phyloP scores from a whole-genome alignment of 345 rosid species.

The Eucalyptus sideroxylon region DNA sequence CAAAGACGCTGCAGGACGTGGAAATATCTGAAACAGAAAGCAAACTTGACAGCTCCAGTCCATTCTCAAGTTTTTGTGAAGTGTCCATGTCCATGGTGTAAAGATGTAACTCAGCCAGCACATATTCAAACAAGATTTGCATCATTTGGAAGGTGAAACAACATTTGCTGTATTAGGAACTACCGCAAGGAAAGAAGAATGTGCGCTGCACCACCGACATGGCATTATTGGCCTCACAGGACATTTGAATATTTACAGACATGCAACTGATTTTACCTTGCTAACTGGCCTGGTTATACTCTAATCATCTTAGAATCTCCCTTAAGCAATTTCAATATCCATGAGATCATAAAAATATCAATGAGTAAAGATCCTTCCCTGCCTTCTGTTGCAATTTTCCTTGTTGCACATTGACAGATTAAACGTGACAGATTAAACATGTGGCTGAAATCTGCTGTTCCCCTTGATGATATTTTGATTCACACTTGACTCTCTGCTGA shows the following conservation, averaged over 20 bases:
- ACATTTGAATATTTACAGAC: neutral
- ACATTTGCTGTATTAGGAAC: neutral
- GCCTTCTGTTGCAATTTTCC: neutral
- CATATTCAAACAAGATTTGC: neutral
- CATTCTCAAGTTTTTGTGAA: neutral
- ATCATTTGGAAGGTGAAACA: neutral
- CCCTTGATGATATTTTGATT: neutral
- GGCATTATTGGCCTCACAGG: neutral
- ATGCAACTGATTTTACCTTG: neutral
- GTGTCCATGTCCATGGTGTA: neutral
- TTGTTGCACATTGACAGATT: neutral
- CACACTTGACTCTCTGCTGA: neutral
- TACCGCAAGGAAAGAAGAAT: neutral
- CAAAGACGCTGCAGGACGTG: neutral
- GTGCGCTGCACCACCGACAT: neutral
- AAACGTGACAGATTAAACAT: neutral
- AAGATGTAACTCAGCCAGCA: neutral
- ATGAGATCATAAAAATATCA: neutral
- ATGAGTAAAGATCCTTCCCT: neutral
- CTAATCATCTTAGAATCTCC: neutral
- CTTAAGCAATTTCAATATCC: neutral
- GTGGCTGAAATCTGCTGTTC: neutral
- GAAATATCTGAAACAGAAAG: neutral
- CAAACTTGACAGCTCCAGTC: neutral
- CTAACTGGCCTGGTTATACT: neutral